Base-by-base conservation (phyloP, 192 early-diverging fungal genomes). In the Chytriomyces confervae region DNA sequence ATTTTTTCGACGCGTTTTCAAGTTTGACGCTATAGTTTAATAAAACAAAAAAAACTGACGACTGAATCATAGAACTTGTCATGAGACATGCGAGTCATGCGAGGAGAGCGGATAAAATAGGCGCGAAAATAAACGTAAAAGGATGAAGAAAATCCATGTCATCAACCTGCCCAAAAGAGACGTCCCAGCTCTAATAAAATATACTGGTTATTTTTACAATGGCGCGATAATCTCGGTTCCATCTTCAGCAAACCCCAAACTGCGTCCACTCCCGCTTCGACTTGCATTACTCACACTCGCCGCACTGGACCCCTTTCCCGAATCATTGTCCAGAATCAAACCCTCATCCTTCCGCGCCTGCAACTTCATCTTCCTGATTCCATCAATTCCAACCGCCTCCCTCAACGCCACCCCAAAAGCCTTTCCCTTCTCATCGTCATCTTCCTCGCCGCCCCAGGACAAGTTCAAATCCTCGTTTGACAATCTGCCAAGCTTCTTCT, bases 371-470 rank as follows among this genome's bases (percentile, higher is more conserved):
- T 69, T 77, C 51, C 50, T 51, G 5, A 62, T 18, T 8, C 67
- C 76, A 20, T 62, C 72, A 27, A 74, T 74, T 1, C 72, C 72
- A 45, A 74, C 61, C 23, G 62, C 74, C 23, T 76, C 67, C 36
- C 57, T 11, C 29, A 78, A 20, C 2, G 53, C 10, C 20, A 45
- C 18, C 8, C 36, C 66, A 60, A 50, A 66, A n/a, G 16, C 9
- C 66, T 29, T 64, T 11, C n/a, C 65, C 65, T 48, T 43, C 18
- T 29, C 20, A 16, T 67, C 63, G 11, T 68, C 70, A 10, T 79
- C 82, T 11, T 76, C 80, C 62, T 84, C 83, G 20, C 83, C 83
- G 49, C 83, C 83, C 77, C 77, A 79, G 36, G 81, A 83, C n/a
- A 85, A 63, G 48, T 77, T 79, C 63, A 86, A 65, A 63, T 84